Evolutionary conservation across 495 filamentous ascomycete genomes (phyloP).

Genomic region (Penicillium pulvis): DNA sequence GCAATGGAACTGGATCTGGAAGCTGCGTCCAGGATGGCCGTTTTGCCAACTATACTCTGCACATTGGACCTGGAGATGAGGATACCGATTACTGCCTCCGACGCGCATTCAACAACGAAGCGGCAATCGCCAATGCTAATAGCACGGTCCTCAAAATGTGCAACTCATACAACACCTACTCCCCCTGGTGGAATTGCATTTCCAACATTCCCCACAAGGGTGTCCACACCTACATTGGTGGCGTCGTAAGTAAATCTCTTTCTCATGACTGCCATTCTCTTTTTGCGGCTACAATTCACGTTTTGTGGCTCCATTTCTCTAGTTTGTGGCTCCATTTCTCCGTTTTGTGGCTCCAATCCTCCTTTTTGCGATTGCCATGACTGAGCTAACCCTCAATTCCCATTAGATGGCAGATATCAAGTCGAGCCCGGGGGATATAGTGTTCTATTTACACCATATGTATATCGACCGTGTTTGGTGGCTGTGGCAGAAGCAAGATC

Average conservation of each 20-base stretch:
- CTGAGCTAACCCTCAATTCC: too few relatives aligned
- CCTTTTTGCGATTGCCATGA: background rate
- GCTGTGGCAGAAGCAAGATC: conserved; percentile 53
- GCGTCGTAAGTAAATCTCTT: conserved; percentile 12
- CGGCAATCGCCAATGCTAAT: conserved; percentile 16
- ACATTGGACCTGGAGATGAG: conserved; percentile 20
- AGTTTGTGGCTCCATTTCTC: background rate
- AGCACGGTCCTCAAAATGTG: conserved; percentile 15
- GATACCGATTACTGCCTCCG: conserved; percentile 21
- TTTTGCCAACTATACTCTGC: conserved; percentile 19
- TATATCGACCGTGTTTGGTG: conserved; percentile 56
- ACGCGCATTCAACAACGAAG: conserved; percentile 13
- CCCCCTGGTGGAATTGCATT: conserved; percentile 21
- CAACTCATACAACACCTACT: conserved; percentile 17
- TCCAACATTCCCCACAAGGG: conserved; percentile 21
- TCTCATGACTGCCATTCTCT: too few relatives aligned
- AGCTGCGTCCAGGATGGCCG: conserved; percentile 16
- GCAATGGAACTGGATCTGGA: conserved; percentile 18
- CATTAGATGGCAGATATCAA: conserved; percentile 16
- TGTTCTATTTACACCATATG: conserved; percentile 57
- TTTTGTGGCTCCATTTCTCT: too few relatives aligned
- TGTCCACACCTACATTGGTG: conserved; percentile 21
- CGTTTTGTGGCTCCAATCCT: background rate
- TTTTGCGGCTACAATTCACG: too few relatives aligned
- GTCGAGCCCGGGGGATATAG: conserved; percentile 38